Percentiles rank a stretch among this genome's conserved stretches.
These are phyloP conservation scores for Mycena capillaripes DNA, from an alignment of 768 basidiomycete species.

Conservation along the genomic window DNA sequence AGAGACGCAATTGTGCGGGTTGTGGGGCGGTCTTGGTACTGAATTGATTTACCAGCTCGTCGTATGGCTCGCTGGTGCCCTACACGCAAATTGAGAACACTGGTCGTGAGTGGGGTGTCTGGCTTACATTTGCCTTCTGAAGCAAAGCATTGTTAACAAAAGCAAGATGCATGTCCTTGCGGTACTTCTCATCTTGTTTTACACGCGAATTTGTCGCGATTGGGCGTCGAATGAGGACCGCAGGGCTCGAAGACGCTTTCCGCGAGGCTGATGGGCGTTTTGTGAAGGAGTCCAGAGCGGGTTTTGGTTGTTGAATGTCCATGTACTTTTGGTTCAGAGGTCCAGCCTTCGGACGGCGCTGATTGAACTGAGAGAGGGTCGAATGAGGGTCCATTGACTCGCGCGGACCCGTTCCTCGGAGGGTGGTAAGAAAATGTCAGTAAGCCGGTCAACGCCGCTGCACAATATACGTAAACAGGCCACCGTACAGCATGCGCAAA, in stretches of 20 bases:
- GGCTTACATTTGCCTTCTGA: constrained; percentile 77
- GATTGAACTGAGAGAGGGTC: constrained; percentile 80
- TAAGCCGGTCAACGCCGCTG: no score
- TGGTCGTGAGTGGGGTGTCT: constrained; percentile 31
- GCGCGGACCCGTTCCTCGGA: constrained; percentile 9
- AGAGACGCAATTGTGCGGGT: constrained; percentile 75
- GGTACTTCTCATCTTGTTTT: constrained; percentile 81
- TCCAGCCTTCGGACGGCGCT: constrained; percentile 75
- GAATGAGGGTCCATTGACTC: constrained; percentile 84
- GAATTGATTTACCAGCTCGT: constrained; percentile 93
- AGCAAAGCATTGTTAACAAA: constrained; percentile 87
- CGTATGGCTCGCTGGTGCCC: constrained; percentile 83
- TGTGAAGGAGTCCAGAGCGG: constrained; percentile 59
- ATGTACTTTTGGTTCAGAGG: constrained; percentile 64
- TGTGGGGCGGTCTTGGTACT: constrained; percentile 63
- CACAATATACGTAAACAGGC: no score
- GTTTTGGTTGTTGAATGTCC: constrained; percentile 53
- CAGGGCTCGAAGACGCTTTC: constrained; percentile 44
- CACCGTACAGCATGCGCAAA: constrained; percentile 3
- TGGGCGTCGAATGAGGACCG: constrained; percentile 59
- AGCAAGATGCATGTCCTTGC: constrained; percentile 87
- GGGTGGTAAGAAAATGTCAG: constrained; percentile 33
- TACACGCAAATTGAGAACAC: constrained; percentile 53
- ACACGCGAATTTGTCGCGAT: constrained; percentile 86
- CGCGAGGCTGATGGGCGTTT: constrained; percentile 52